Base-by-base conservation (phyloP, 225 moss, liverwort and hornwort genomes). In the Bryoerythrophyllum caledonicum region DNA sequence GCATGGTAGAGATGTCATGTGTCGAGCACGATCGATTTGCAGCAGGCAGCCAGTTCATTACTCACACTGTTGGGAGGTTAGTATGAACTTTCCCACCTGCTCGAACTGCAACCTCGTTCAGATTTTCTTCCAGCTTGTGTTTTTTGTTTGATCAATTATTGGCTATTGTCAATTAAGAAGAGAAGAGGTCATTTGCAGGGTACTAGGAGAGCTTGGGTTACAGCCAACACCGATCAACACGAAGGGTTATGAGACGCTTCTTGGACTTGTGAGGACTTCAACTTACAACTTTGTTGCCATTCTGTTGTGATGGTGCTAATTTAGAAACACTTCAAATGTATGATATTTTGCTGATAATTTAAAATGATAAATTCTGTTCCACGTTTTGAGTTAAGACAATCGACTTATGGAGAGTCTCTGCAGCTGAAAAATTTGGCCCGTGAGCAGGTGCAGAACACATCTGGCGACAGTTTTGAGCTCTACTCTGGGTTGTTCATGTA, bases 1-100 rank as follows among this genome's bases (percentile, higher is more conserved):
- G 83, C 67, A 93, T 91, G 93, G 90, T 90, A 20, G 85, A 93
- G 67, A 90, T 93, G 91, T 76, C 93, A n/a, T 93, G 89, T 66
- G 55, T 84, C 24, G 90, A 93, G 65, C 93, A 93, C 30, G 91
- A 93, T 77, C 81, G 82, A 60, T 85, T 81, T 88, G 93, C 91
- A 43, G 93, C 91, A 19, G 86, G 89, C 13, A 88, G 83, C 75
- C 91, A 93, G 48, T 93, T 93, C 41, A 86, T 93, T 68, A 93
- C 93, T 28, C 93, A 93, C 70, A 91, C 91, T 28, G 88, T 91
- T 43, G 93, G 91, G 64, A 88, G 93, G 91, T 93, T 13, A 26
- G 74, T 60, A 23, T 30, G 48, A 17, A 48, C 6, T 48, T 10
- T 59, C 44, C 32, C 6, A 48, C 58, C 35, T 60, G 8, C 16